phyloP scores from a whole-genome alignment of 1,139 yeast genomes.

The Candida neerlandica region DNA sequence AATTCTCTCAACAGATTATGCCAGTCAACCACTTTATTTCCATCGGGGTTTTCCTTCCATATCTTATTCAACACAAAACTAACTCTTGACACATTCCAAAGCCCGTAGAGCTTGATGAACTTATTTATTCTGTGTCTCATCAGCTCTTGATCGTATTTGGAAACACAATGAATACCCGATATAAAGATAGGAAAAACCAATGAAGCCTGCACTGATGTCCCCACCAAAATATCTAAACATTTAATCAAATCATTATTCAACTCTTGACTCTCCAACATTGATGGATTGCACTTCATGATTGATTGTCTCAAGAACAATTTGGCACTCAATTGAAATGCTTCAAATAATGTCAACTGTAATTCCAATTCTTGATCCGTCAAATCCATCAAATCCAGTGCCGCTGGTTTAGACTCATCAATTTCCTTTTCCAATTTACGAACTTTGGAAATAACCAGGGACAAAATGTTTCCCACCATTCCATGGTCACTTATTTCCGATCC shows the following conservation, averaged over 20 bases:
- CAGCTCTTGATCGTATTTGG: constrained; percentile 47
- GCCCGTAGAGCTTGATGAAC: constrained; percentile 62
- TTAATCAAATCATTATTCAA: constrained; percentile 56
- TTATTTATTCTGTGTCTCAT: constrained; percentile 58
- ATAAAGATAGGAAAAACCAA: constrained; percentile 76
- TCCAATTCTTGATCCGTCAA: constrained; percentile 60
- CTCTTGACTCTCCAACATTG: constrained; percentile 65
- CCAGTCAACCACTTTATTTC: constrained; percentile 59
- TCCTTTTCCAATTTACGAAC: constrained; percentile 51
- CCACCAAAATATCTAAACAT: constrained; percentile 63
- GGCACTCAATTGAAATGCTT: constrained; percentile 70
- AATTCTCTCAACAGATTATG: constrained; percentile 61
- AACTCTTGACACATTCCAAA: constrained; percentile 67
- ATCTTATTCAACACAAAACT: constrained; percentile 58
- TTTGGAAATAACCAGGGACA: constrained; percentile 30
- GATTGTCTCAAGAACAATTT: constrained; percentile 68
- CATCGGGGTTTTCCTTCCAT: constrained; percentile 43
- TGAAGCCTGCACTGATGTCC: constrained; percentile 69
- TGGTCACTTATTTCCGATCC: constrained; percentile 31
- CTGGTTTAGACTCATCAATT: constrained; percentile 58
- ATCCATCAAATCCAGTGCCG: constrained; percentile 47
- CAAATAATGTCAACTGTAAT: constrained; percentile 70
- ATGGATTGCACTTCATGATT: constrained; percentile 60
- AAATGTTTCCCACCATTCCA: constrained; percentile 24
- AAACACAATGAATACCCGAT: constrained; percentile 70